phyloP scores from a whole-genome alignment of 306 rosid genomes.

The Lagenaria siceraria region DNA sequence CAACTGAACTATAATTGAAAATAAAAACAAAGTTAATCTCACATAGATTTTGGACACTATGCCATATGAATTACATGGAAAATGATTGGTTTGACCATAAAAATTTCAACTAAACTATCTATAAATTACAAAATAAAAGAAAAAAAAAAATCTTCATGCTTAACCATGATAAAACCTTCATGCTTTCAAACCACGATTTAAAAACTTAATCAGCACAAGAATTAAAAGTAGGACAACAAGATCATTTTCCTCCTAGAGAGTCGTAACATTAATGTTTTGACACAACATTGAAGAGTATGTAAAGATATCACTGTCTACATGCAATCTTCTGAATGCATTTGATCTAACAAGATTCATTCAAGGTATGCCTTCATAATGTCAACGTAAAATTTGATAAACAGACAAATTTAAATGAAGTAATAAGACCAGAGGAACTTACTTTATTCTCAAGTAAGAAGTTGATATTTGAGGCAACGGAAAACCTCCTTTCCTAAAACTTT shows the following conservation, averaged over 20 bases:
- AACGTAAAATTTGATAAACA: not conserved
- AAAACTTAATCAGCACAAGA: not conserved
- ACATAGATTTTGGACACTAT: not conserved
- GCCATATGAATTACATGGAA: not conserved
- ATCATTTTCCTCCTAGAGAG: not conserved
- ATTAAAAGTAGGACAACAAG: not conserved
- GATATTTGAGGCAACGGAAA: constrained; percentile 80
- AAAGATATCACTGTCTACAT: not conserved
- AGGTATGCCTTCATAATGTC: not conserved
- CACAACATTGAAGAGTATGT: not conserved
- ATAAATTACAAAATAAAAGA: not conserved
- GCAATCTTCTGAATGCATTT: not conserved
- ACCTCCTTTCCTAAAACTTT: constrained; percentile 73
- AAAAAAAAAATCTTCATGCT: not conserved
- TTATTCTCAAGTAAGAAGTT: constrained; percentile 71
- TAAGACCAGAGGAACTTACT: constrained; percentile 35
- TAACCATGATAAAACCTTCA: too few relatives aligned
- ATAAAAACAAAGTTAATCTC: not conserved
- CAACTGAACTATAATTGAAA: not conserved
- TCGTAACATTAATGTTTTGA: not conserved
- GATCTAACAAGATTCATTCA: not conserved
- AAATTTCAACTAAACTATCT: not conserved
- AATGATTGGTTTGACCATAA: not conserved
- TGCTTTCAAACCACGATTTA: not conserved
- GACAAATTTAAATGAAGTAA: constrained; percentile 11